Evolutionary conservation across 2,329 filamentous ascomycete genomes (phyloP), one percentile per base, ranked within the genome.

Genomic region (Xylaria digitata): DNA sequence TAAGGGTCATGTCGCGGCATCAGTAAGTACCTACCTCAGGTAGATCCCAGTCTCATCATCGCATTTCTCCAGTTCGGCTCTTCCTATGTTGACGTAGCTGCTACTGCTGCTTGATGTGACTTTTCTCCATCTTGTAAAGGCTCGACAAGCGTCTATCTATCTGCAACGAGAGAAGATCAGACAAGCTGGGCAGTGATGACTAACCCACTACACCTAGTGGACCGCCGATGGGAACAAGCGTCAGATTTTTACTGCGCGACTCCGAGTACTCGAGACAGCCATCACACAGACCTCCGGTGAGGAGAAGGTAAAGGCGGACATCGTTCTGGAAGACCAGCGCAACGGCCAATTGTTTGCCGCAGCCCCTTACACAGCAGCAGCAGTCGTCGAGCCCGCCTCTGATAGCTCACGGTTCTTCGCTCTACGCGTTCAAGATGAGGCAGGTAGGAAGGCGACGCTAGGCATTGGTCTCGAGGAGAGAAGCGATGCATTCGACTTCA

Each of bases 391-490:
- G 80, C 87, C 92, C 71, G 92, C 92, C 21, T 82, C 92, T 23
- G 93, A 97, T 78, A 92, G 89, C 75, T 90, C 87, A 67, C 87
- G 93, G 40, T 97, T 97, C 84, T 97, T 97, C 76, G 93, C 93
- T 6, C 78, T 97, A 42, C 85, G 91, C 15, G 93, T 97, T 1
- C 88, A 92, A 65, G 92, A 94, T 68, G 90, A 89, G 42, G 86
- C 86, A 46, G 90, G 92, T 1, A 85, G 90, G 72, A 94, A 93
- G 78, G 93, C 94, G 11, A 87, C 92, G 52, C 81, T 97, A 66
- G 93, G 94, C 9, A 88, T 97, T 71, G 94, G 93, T 9, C 97
- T 96, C 76, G 93, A 96, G 82, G 93, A 97, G 79, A 84, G 94
- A 56, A 89, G 88, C 75, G 92, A 95, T 73, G 92, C 94, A 1